Evolutionary conservation across 139 green algal genomes (phyloP), one percentile per base, ranked within the genome.

Genomic region (Yamagishiella unicocca): DNA sequence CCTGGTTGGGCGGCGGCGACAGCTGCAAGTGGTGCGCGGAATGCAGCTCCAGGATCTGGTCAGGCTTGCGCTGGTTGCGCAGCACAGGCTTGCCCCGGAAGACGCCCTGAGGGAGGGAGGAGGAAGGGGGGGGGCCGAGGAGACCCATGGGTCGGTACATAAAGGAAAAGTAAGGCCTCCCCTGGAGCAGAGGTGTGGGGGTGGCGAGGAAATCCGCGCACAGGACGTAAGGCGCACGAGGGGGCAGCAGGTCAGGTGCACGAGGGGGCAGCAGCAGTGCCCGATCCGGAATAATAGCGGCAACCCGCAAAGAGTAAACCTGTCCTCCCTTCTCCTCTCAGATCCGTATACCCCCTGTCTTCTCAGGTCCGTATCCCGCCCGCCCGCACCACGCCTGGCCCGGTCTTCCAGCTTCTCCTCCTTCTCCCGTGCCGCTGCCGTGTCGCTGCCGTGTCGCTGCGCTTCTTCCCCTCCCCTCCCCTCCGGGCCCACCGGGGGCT

Each of bases 81-180:
- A 88, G 76, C 9, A 88, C 55, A 21, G 83, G 83, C 55, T 80
- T 80, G 71, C 83, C 83, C 22, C 45, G 54, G 58, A 88, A 88
- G 14, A 88, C 12, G 54, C 83, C 83, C 71, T 88, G 82, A 1
- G 68, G 0, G 80, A n/a, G n/a, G n/a, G 8, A 40, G n/a, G 67
- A 22, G 10, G 12, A n/a, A 45, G 7, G 67, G 12, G 61, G 61
- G 19, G 61, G 61, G 61, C 17, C 61, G 19, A 10, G 61, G 61
- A 10, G 61, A 22, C 22, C 12, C 14, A 58, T 58, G 50, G 50
- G 17, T 25, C 50, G 50, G 50, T 17, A 58, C 14, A 58, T 58
- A 17, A 25, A 58, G 14, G 50, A 58, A 12, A 58, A 58, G 12
- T 58, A 25, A 17, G 50, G 17, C 17, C 17, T 58, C 14, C 50